Percentiles rank a stretch among this genome's conserved stretches.
Conservation (phyloP, 306 rosid genomes). For the Senna tora region DNA sequence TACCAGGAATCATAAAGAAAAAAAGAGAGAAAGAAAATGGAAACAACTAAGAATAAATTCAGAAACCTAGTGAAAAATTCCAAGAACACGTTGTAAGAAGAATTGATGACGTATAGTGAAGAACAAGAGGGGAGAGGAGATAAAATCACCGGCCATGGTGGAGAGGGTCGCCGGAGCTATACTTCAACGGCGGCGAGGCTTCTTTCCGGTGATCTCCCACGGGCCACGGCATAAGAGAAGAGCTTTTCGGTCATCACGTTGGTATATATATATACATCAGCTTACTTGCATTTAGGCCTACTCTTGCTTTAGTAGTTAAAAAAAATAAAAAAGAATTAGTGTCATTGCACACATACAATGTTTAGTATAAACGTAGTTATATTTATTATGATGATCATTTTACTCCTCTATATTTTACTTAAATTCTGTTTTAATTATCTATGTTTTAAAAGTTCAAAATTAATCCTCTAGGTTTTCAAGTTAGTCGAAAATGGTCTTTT, state of each 20-base stretch:
- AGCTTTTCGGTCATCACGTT: background rate
- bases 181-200: background rate
- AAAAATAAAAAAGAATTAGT: too few relatives aligned
- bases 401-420: too few relatives aligned
- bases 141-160: slow-evolving; percentile 36
- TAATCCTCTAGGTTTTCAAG: too few relatives aligned
- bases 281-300: background rate
- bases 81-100: background rate
- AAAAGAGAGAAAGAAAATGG: background rate
- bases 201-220: background rate
- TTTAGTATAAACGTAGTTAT: too few relatives aligned
- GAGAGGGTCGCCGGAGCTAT: background rate
- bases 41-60: background rate
- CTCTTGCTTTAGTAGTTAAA: background rate
- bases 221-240: background rate
- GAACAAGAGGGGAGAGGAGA: background rate
- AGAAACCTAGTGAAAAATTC: slow-evolving; percentile 1
- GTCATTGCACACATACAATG: too few relatives aligned
- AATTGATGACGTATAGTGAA: background rate
- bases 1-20: too few relatives aligned
- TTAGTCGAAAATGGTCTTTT: too few relatives aligned
- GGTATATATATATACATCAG: too few relatives aligned
- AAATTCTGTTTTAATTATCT: too few relatives aligned
- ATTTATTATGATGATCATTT: too few relatives aligned
- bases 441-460: too few relatives aligned